Base-by-base conservation (phyloP, 345 rosid genomes). In the Eutrema heterophyllum region DNA sequence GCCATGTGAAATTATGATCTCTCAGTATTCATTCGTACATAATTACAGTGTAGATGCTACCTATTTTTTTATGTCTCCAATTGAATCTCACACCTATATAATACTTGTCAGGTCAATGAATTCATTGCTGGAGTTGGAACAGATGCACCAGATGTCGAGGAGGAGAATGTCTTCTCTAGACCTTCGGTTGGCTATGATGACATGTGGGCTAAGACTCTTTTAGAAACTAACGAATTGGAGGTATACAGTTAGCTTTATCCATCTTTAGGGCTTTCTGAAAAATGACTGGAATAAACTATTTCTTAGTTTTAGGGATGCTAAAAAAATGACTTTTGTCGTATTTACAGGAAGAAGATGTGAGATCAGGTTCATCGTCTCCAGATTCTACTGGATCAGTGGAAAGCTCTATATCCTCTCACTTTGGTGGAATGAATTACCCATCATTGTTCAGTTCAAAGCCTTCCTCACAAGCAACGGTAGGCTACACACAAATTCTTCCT, bases 91-190 rank as follows among this genome's bases (percentile, higher is more conserved):
- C 33, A 61, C 72, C 74, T 73, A 36, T 70, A 38, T 53, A 30
- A 15, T 72, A 65, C 53, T 48, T 82, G 65, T 67, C 77, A 95
- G 99, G 98, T 96, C 77, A 90, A 96, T 36, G 99, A 96, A 71
- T 92, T 92, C 83, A 86, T 96, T 49, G 84, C 97, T 68, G 98
- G 99, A 77, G 94, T 89, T 48, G 97, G 99, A 79, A 92, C 99
- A 21, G 99, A 96, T 83, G 98, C 99, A 64, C 99, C 99, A 6
- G 99, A 96, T 83, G 99, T 96, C 70, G 98, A 96, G 55, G 98
- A 95, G 75, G 97, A 94, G 79, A 90, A 90, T 75, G 83, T 89
- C 44, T 70, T 85, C 66, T 85, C 98, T 52, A 86, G 96, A 81
- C 89, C 92, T 72, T 92, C 98, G 48, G 90, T 92, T 71, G 92